A percentile compares a stretch with the other conserved stretches of the same genome.
Conservation (phyloP, 1,284 basidiomycete genomes). For the Moesziomyces antarcticus region DNA sequence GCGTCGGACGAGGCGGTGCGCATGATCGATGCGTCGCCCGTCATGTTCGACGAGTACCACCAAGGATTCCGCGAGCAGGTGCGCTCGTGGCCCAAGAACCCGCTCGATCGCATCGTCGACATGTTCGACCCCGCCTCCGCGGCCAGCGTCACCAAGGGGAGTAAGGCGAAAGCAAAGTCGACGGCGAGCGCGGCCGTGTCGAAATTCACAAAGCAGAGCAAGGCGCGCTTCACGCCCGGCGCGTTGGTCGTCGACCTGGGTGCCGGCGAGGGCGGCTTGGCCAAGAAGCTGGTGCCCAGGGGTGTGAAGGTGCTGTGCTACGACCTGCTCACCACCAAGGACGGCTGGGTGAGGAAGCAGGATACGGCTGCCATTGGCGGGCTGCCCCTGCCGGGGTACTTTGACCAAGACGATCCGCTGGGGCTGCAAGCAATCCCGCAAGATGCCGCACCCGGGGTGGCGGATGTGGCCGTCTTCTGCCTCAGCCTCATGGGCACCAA, state of each 20-base stretch:
- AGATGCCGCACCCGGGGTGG: slow-evolving; percentile 71
- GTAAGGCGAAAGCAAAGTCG: slow-evolving; percentile 9
- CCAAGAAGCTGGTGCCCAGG: slow-evolving; percentile 69
- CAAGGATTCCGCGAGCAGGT: slow-evolving; percentile 65
- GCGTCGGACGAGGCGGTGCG: slow-evolving; percentile 50
- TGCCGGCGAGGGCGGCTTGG: slow-evolving; percentile 92
- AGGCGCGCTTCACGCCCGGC: slow-evolving; percentile 68
- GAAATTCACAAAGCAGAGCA: slow-evolving; percentile 5
- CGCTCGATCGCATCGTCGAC: slow-evolving; percentile 58
- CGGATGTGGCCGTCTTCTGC: slow-evolving; percentile 91
- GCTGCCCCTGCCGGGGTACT: slow-evolving; percentile 50
- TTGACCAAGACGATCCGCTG: slow-evolving; percentile 17
- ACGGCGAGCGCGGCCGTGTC: background rate
- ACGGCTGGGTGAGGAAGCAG: slow-evolving; percentile 70
- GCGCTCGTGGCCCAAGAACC: slow-evolving; percentile 66
- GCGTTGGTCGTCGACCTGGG: slow-evolving; percentile 91
- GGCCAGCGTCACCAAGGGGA: background rate
- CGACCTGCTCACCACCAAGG: slow-evolving; percentile 81
- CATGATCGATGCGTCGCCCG: slow-evolving; percentile 56
- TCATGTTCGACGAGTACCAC: slow-evolving; percentile 64
- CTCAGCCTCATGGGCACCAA: slow-evolving; percentile 97
- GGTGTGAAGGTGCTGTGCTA: slow-evolving; percentile 76
- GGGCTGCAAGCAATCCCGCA: slow-evolving; percentile 3
- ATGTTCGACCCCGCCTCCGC: slow-evolving; percentile 24
- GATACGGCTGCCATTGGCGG: slow-evolving; percentile 53